Evolutionary conservation across 2,329 filamentous ascomycete species (phyloP).

Genomic region (Phaeosphaeriaceae sp.): DNA sequence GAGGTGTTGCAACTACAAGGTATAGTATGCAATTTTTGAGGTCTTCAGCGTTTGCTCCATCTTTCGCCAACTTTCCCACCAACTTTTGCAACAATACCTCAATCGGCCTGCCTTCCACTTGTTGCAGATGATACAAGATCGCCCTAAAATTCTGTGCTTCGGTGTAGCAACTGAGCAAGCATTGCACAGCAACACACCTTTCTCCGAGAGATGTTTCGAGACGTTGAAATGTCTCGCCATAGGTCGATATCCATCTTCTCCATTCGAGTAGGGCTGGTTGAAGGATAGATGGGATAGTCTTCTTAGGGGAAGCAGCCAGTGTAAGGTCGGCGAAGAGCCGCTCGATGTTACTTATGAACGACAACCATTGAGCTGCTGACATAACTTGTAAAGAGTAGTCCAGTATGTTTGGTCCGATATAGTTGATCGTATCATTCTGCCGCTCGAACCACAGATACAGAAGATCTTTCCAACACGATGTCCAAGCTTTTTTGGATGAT

Average conservation of each 20-base stretch:
- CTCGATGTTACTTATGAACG: slow-evolving; percentile 27
- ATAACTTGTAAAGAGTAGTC: slow-evolving; percentile 25
- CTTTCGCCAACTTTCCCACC: slow-evolving; percentile 13
- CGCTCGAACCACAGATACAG: slow-evolving; percentile 21
- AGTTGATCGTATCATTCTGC: slow-evolving; percentile 6
- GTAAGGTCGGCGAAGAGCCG: slow-evolving; percentile 16
- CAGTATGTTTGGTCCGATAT: slow-evolving; percentile 4
- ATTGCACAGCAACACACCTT: slow-evolving; percentile 13
- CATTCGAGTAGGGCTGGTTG: slow-evolving; percentile 6
- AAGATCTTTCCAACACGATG: slow-evolving; percentile 30
- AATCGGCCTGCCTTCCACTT: slow-evolving; percentile 10
- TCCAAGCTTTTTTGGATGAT: slow-evolving; percentile 6
- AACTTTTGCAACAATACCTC: slow-evolving; percentile 32
- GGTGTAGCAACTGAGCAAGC: slow-evolving; percentile 21
- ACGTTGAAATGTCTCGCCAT: slow-evolving; percentile 16
- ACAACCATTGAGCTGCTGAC: slow-evolving; percentile 27
- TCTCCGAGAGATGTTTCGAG: slow-evolving; percentile 22
- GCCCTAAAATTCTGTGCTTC: slow-evolving; percentile 13
- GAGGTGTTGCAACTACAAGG: slow-evolving; percentile 16
- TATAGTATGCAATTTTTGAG: slow-evolving; percentile 19
- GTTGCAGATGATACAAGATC: slow-evolving; percentile 24
- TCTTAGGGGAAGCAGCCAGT: background rate
- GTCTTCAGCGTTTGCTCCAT: slow-evolving; percentile 14
- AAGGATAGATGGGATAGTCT: slow-evolving; percentile 4
- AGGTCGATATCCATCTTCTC: slow-evolving; percentile 8